Percentiles rank a stretch among this genome's conserved stretches.
phyloP scores from a whole-genome alignment of 2,329 filamentous ascomycete species.

The Proliferodiscus dingleyae region DNA sequence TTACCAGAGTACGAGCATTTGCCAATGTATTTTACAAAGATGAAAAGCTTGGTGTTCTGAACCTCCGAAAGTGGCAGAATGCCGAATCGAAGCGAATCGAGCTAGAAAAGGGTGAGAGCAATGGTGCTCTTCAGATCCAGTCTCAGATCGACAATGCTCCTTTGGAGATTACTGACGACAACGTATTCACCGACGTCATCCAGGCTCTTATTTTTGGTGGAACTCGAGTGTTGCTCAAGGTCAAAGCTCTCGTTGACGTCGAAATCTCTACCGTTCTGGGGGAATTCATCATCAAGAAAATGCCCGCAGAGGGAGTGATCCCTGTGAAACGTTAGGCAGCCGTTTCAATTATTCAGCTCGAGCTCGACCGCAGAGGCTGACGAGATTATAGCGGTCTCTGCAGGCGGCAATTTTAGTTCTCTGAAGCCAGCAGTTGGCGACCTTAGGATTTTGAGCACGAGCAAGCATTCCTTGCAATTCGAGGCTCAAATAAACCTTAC shows the following conservation, averaged over 20 bases:
- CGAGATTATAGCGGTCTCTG: constrained; percentile 51
- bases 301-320: constrained; percentile 80
- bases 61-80: constrained; percentile 75
- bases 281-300: constrained; percentile 70
- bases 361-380: constrained; percentile 30
- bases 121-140: constrained; percentile 64
- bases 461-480: constrained; percentile 64
- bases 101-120: constrained; percentile 46
- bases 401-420: constrained; percentile 41
- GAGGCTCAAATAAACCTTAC: constrained; percentile 74
- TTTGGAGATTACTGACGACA: constrained; percentile 73
- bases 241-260: constrained; percentile 78
- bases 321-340: constrained; percentile 87
- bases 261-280: constrained; percentile 79
- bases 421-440: constrained; percentile 62
- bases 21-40: constrained; percentile 77
- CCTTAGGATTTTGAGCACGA: constrained; percentile 68
- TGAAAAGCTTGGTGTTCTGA: constrained; percentile 73
- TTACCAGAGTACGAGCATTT: constrained; percentile 69
- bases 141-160: constrained; percentile 75
- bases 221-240: constrained; percentile 62
- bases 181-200: constrained; percentile 76
- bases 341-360: constrained; percentile 39
- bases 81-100: constrained; percentile 73
- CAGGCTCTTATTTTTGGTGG: constrained; percentile 72